phyloP scores from a whole-genome alignment of 73 alveolate genomes.

The Paramecium pentaurelia region DNA sequence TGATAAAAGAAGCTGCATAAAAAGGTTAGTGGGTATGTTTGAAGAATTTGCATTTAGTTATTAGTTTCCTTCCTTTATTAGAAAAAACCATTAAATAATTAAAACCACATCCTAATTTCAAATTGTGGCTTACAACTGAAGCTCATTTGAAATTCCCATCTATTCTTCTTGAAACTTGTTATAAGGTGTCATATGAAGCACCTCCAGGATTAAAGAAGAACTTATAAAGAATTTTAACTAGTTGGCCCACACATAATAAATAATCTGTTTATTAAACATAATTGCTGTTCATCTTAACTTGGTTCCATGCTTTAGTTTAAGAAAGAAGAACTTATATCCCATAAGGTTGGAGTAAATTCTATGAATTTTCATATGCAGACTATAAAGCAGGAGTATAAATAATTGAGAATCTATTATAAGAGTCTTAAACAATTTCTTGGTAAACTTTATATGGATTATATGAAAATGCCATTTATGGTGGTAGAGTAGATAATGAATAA shows the following conservation, averaged over 20 bases:
- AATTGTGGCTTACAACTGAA: conserved; percentile 99
- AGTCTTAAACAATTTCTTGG: conserved; percentile 89
- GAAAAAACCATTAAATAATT: conserved; percentile 96
- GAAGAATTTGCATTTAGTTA: conserved; percentile 98
- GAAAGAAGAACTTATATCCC: conserved; percentile 99
- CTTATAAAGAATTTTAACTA: conserved; percentile 92
- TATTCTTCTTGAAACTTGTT: conserved; percentile 94
- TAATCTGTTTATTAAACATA: conserved; percentile 87
- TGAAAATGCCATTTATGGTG: conserved; percentile 99
- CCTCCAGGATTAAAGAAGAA: conserved; percentile 99
- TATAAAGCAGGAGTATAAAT: conserved; percentile 85
- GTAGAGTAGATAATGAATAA: conserved; percentile 98
- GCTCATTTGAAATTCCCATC: conserved; percentile 99
- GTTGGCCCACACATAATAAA: conserved; percentile 86
- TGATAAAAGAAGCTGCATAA: conserved; percentile 91
- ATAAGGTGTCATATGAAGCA: conserved; percentile 98
- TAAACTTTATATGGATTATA: conserved; percentile 95
- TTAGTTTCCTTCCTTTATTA: conserved; percentile 97
- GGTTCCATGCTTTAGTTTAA: conserved; percentile 99
- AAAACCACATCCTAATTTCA: conserved; percentile 94
- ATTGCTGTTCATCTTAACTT: conserved; percentile 95
- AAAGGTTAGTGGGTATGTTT: conserved; percentile 99
- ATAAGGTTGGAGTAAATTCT: conserved; percentile 99
- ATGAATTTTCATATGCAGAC: conserved; percentile 99
- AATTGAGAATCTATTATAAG: neutral